phyloP scores from a whole-genome alignment of 2,329 filamentous ascomycete genomes.

The Penicillium olsonii region DNA sequence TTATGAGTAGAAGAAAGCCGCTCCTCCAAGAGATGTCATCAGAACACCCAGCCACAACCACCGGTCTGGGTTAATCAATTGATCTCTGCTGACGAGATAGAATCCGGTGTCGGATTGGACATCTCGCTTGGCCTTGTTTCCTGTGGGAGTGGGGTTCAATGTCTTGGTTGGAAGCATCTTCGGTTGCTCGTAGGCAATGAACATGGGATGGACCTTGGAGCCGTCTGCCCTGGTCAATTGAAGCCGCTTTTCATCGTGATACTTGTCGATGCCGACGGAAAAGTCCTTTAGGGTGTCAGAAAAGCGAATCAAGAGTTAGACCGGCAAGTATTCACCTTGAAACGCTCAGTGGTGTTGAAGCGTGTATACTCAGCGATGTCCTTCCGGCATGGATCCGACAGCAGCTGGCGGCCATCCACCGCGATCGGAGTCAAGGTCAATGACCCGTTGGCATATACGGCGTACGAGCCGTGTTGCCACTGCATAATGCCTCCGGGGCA shows the following conservation, averaged over 20 bases:
- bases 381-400: slow-evolving; percentile 65
- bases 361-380: slow-evolving; percentile 61
- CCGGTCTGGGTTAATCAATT: slow-evolving; percentile 41
- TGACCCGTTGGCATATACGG: slow-evolving; percentile 58
- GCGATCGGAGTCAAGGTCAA: slow-evolving; percentile 62
- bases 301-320: background rate
- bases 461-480: slow-evolving; percentile 70
- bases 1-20: slow-evolving; percentile 39
- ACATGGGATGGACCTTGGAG: slow-evolving; percentile 67
- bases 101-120: slow-evolving; percentile 9
- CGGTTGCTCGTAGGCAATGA: slow-evolving; percentile 63
- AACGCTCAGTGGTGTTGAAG: slow-evolving; percentile 65
- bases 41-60: slow-evolving; percentile 53
- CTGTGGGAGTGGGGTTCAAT: slow-evolving; percentile 57
- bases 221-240: slow-evolving; percentile 67
- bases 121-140: slow-evolving; percentile 34
- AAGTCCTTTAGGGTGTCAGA: slow-evolving; percentile 37
- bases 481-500: slow-evolving; percentile 69
- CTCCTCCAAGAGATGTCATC: slow-evolving; percentile 48
- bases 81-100: slow-evolving; percentile 31
- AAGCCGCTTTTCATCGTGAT: slow-evolving; percentile 63
- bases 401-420: slow-evolving; percentile 67
- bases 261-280: slow-evolving; percentile 56
- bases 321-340: slow-evolving; percentile 51
- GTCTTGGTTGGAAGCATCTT: slow-evolving; percentile 70